These are phyloP conservation scores for Aspergillus flavus DNA, from an alignment of 2,329 filamentous ascomycete genomes.

Conservation along the genomic window DNA sequence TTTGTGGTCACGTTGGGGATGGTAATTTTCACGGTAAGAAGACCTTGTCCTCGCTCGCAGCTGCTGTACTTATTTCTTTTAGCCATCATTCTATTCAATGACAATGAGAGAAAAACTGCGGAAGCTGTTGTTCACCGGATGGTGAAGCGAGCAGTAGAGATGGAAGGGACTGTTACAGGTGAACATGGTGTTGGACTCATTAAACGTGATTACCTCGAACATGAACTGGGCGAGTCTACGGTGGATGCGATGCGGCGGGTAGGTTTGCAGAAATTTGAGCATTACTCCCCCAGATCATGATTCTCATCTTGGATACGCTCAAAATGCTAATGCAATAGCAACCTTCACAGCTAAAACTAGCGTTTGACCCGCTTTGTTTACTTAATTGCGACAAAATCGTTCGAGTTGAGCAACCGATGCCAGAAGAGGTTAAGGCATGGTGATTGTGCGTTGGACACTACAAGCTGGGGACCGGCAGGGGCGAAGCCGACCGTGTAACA, in stretches of 20 bases:
- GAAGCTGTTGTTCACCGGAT: slow-evolving; percentile 67
- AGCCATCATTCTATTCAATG: slow-evolving; percentile 65
- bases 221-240: slow-evolving; percentile 63
- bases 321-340: slow-evolving; percentile 20
- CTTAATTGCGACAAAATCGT: slow-evolving; percentile 68
- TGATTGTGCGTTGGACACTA: slow-evolving; percentile 23
- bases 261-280: slow-evolving; percentile 30
- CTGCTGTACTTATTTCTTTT: background rate
- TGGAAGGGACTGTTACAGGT: slow-evolving; percentile 73
- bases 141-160: slow-evolving; percentile 69
- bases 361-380: slow-evolving; percentile 66
- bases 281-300: background rate
- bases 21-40: slow-evolving; percentile 70
- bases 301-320: background rate
- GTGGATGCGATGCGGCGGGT: slow-evolving; percentile 68
- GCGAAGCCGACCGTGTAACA: background rate
- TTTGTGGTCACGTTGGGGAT: slow-evolving; percentile 75
- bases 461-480: background rate
- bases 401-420: slow-evolving; percentile 53
- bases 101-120: slow-evolving; percentile 57
- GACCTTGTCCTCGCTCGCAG: slow-evolving; percentile 10
- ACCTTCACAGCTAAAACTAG: slow-evolving; percentile 58
- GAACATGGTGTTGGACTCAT: slow-evolving; percentile 73
- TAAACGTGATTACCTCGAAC: slow-evolving; percentile 65
- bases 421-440: slow-evolving; percentile 54